A percentile compares a stretch with the other conserved stretches of the same genome.
phyloP scores from a whole-genome alignment of 208 protist genomes.

The Strigomonas galati region DNA sequence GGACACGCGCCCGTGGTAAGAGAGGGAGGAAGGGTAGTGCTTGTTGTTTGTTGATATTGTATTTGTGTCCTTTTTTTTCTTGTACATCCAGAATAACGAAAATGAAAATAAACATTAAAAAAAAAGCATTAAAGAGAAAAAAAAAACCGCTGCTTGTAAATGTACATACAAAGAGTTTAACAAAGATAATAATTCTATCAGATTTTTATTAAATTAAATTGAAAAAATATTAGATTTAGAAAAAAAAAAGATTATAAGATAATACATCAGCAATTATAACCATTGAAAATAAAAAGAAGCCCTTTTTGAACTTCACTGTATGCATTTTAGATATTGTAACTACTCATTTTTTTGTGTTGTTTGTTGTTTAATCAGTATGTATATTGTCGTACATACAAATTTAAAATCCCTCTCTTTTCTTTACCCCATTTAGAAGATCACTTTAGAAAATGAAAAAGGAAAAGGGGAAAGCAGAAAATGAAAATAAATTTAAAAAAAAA shows the following conservation, averaged over 20 bases:
- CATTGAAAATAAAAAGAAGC: not conserved
- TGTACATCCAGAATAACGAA: slow-evolving; percentile 7
- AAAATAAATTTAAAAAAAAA: not conserved
- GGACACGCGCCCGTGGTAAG: slow-evolving; percentile 64
- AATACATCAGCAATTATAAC: too few relatives aligned
- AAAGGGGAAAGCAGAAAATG: not conserved
- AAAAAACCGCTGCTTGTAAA: too few relatives aligned
- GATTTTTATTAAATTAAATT: too few relatives aligned
- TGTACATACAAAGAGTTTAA: too few relatives aligned
- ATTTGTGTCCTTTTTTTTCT: slow-evolving; percentile 8
- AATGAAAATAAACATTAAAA: slow-evolving; percentile 8
- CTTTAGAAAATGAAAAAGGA: not conserved
- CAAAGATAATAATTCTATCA: too few relatives aligned
- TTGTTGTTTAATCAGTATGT: not conserved
- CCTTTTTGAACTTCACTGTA: slow-evolving; percentile 9
- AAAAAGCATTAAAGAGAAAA: too few relatives aligned
- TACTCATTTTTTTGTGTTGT: slow-evolving; percentile 17
- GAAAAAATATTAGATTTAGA: slow-evolving; percentile 3
- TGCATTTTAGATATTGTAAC: slow-evolving; percentile 2
- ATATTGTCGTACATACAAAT: not conserved
- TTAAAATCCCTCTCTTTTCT: not conserved
- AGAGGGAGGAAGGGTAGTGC: too few relatives aligned
- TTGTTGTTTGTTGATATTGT: not conserved
- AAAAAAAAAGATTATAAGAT: slow-evolving; percentile 9
- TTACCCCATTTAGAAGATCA: not conserved